phyloP scores from a whole-genome alignment of 495 filamentous ascomycete species.

The Choiromyces venosus region DNA sequence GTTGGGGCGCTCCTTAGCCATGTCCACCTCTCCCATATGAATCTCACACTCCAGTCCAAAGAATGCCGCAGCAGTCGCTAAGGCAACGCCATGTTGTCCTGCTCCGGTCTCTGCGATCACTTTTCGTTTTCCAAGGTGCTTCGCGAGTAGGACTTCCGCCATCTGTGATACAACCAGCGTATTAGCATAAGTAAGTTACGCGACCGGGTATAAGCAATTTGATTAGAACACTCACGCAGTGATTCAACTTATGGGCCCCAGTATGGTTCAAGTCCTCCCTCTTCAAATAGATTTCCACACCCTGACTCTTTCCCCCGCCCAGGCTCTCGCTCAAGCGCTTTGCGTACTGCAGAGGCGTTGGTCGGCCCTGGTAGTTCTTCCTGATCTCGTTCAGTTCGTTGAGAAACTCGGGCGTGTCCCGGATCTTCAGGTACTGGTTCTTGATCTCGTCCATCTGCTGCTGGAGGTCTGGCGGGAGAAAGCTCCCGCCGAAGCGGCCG shows the following conservation, averaged over 20 bases:
- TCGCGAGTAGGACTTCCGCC: conserved; percentile 43
- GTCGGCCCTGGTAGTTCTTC: conserved; percentile 34
- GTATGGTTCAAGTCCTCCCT: conserved; percentile 39
- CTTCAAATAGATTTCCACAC: conserved; percentile 35
- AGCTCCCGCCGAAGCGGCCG: conserved; percentile 28
- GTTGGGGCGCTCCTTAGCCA: conserved; percentile 30
- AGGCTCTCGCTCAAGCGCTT: conserved; percentile 29
- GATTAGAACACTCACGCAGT: conserved; percentile 17
- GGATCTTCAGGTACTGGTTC: conserved; percentile 17
- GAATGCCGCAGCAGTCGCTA: conserved; percentile 34
- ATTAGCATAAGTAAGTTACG: not conserved
- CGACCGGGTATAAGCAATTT: conserved; percentile 11
- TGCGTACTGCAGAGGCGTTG: conserved; percentile 33
- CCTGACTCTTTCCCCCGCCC: conserved; percentile 22
- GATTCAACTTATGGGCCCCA: conserved; percentile 45
- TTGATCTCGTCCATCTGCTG: conserved; percentile 30
- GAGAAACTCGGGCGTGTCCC: conserved; percentile 21
- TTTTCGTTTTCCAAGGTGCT: conserved; percentile 33
- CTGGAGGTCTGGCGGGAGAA: conserved; percentile 26
- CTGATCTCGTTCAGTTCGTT: conserved; percentile 28
- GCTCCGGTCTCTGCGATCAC: conserved; percentile 38
- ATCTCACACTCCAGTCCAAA: conserved; percentile 36
- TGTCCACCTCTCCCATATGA: conserved; percentile 33
- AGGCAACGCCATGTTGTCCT: conserved; percentile 33
- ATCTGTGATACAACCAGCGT: conserved; percentile 7